Conservation (phyloP, 1,284 basidiomycete genomes). For the Rhodotorula mucilaginosa region DNA sequence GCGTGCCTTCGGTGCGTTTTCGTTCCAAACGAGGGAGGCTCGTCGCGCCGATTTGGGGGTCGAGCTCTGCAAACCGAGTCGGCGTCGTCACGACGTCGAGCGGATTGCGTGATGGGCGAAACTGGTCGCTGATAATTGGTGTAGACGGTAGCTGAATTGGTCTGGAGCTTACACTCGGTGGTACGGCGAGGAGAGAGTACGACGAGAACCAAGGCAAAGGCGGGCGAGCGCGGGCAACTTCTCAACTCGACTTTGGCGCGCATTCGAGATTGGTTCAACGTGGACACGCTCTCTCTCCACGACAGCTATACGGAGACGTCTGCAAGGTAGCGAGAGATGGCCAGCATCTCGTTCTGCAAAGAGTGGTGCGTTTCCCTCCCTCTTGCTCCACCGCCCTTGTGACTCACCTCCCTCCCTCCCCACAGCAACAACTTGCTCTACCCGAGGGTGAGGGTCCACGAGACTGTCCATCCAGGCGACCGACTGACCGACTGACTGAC, state of each 20-base stretch:
- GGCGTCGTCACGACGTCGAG: background rate
- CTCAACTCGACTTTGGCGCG: too few species aligned
- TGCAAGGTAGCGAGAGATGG: background rate
- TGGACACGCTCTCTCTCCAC: background rate
- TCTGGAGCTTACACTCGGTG: constrained; percentile 8
- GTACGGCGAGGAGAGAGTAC: constrained; percentile 6
- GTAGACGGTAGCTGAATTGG: background rate
- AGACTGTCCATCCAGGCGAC: background rate
- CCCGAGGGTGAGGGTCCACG: constrained; percentile 56
- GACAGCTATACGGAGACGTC: background rate
- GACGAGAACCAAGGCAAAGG: background rate
- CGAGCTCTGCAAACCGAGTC: too few species aligned
- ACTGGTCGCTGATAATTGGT: background rate
- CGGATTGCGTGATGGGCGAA: background rate
- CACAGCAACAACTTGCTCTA: constrained; percentile 71
- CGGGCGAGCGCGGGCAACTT: background rate
- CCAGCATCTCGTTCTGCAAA: constrained; percentile 7
- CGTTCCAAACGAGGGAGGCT: too few species aligned
- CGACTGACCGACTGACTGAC: background rate
- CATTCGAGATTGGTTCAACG: background rate
- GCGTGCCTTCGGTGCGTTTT: too few species aligned
- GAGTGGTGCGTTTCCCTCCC: constrained; percentile 6
- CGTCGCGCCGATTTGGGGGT: too few species aligned
- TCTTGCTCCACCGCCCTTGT: background rate
- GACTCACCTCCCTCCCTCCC: background rate